Evolutionary conservation across 2,329 filamentous ascomycete species (phyloP).

Genomic region (Penicillium olsonii): DNA sequence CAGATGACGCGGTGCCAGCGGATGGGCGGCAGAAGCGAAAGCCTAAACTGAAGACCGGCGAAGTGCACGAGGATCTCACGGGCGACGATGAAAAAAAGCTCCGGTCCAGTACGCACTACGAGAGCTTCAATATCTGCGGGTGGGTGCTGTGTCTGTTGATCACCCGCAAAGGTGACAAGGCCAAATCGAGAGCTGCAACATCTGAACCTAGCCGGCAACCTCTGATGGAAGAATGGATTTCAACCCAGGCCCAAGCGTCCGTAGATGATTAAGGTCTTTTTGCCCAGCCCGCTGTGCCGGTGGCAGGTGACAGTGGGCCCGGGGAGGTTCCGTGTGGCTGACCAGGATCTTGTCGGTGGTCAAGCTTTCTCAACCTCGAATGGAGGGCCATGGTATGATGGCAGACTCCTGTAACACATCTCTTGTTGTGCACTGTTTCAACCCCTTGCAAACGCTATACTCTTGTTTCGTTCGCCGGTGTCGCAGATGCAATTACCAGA

Average conservation of each 20-base stretch:
- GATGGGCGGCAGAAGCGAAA: not conserved
- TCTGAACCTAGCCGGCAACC: conserved; percentile 55
- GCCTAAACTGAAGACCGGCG: not conserved
- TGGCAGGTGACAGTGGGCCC: not conserved
- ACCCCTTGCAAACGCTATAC: conserved; percentile 2
- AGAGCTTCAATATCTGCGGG: conserved; percentile 94
- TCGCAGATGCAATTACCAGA: not conserved
- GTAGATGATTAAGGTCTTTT: conserved; percentile 38
- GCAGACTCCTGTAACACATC: conserved; percentile 14
- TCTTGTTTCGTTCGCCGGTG: not conserved
- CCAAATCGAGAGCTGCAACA: conserved; percentile 34
- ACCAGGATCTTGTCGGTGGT: conserved; percentile 1
- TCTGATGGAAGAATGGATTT: conserved; percentile 85
- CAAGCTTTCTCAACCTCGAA: conserved; percentile 11
- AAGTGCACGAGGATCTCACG: not conserved
- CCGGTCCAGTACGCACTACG: conserved; percentile 81
- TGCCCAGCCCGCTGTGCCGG: conserved; percentile 7
- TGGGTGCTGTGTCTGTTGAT: conserved; percentile 89
- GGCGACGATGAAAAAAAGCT: conserved; percentile 87
- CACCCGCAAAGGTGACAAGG: conserved; percentile 63
- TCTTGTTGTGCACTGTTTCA: conserved; percentile 11
- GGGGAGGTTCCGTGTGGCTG: conserved; percentile 3
- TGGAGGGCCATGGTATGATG: conserved; percentile 11
- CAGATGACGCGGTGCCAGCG: conserved; percentile 25
- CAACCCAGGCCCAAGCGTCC: conserved; percentile 62